Percentiles rank a stretch among this genome's conserved stretches.
Evolutionary conservation across 306 rosid species (phyloP).

Genomic region (Prunus mongolica): DNA sequence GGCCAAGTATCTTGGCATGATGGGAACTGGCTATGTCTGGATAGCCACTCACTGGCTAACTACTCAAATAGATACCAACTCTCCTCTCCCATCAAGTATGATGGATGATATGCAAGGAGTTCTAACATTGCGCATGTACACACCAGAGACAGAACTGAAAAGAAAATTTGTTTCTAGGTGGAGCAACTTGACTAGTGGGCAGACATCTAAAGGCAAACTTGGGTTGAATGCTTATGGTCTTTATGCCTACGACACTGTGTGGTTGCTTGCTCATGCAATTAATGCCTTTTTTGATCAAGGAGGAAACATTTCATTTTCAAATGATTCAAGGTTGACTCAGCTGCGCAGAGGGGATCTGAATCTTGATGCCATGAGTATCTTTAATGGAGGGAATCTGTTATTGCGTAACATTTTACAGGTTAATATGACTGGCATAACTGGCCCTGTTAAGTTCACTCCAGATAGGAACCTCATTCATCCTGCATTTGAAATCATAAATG

Average conservation of each 20-base stretch:
- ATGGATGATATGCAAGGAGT: conserved; percentile 70
- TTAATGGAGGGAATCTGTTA: conserved; percentile 55
- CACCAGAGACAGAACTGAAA: conserved; percentile 65
- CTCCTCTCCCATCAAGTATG: conserved; percentile 37
- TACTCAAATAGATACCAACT: conserved; percentile 44
- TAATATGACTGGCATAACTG: conserved; percentile 77
- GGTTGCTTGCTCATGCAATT: conserved; percentile 77
- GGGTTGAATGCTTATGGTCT: conserved; percentile 57
- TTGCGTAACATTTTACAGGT: conserved; percentile 46
- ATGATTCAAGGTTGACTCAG: conserved; percentile 46
- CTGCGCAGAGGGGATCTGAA: conserved; percentile 35
- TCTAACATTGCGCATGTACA: conserved; percentile 59
- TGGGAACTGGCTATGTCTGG: conserved; percentile 88
- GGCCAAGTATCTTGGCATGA: conserved; percentile 79
- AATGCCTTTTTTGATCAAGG: conserved; percentile 75
- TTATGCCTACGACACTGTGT: conserved; percentile 86
- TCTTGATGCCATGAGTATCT: conserved; percentile 69
- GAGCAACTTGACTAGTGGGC: conserved; percentile 61
- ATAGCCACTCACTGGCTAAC: conserved; percentile 77
- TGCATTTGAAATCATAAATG: conserved; percentile 77
- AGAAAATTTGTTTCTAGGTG: conserved; percentile 68
- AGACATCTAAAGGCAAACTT: conserved; percentile 20
- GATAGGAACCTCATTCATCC: conserved; percentile 60
- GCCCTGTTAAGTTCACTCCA: conserved; percentile 50
- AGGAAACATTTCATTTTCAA: conserved; percentile 58